These are phyloP conservation scores for Xylaria flabelliformis DNA, from an alignment of 495 filamentous ascomycete species.

Conservation along the genomic window DNA sequence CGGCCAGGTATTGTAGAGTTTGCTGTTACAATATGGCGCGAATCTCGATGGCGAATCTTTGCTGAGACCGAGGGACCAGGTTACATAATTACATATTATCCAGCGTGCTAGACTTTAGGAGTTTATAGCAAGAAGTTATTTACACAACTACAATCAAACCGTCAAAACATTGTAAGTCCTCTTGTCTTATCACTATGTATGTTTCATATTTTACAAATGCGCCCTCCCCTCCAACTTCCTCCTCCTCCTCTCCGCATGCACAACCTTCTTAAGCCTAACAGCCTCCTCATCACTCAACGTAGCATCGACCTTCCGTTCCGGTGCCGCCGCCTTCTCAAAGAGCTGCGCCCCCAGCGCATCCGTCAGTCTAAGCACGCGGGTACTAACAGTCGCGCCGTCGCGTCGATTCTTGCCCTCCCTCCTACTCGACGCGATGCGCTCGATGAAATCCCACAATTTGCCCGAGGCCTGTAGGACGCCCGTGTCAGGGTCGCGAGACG, in stretches of 20 bases:
- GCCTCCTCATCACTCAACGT: conserved; percentile 52
- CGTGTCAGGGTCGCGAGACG: conserved; percentile 63
- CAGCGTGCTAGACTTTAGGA: no score
- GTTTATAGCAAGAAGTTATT: no score
- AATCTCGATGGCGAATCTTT: no score
- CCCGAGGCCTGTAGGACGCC: conserved; percentile 72
- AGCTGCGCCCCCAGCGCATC: conserved; percentile 61
- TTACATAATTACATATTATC: no score
- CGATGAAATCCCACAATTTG: conserved; percentile 86
- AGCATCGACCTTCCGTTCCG: conserved; percentile 41
- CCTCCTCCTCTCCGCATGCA: conserved; percentile 49
- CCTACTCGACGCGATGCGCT: conserved; percentile 79
- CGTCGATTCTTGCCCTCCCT: conserved; percentile 94
- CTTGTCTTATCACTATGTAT: no score
- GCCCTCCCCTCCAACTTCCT: conserved; percentile 53
- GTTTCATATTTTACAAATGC: no score
- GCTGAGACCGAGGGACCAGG: no score
- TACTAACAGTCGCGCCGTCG: conserved; percentile 87
- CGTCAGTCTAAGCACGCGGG: conserved; percentile 78
- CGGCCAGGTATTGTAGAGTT: no score
- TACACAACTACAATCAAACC: no score
- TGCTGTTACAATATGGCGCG: no score
- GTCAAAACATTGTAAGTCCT: no score
- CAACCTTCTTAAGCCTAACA: conserved; percentile 39
- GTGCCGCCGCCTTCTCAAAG: conserved; percentile 50